Evolutionary conservation across 75 land plant species (phyloP), one percentile per base, ranked within the genome.

Genomic region (Picea sitchensis): DNA sequence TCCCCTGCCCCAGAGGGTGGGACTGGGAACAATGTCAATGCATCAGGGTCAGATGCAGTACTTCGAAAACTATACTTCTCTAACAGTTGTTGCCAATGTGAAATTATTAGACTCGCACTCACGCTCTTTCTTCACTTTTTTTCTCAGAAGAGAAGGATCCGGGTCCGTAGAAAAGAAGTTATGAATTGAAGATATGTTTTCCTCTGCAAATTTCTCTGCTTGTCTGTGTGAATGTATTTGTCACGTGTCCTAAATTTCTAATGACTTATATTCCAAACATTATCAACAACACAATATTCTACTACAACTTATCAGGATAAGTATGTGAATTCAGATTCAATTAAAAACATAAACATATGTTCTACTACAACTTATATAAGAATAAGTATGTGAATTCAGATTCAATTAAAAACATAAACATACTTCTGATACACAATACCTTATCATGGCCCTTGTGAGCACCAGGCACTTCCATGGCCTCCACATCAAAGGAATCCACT

Each of bases 401-500:
- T 32, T 31, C 15, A 32, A 30, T 21, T 64, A 26, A 64, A 4
- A 64, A 30, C 11, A 7, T 62, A 23, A 1, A 9, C 26, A 32
- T 2, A 64, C 26, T 30, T 14, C 38, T 32, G 44, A 41, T 20
- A 13, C 0, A 71, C 23, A 71, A 47, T 57, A 89, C 93, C 91
- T 87, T 87, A 11, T 78, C 20, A 61, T 85, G 82, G 73, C 82
- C 87, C 23, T 34, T 69, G 76, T 87, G 84, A 58, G 81, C 58
- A 20, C 65, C 86, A 75, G 83, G 65, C 71, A 89, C 69, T 23
- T 77, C 84, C 93, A 91, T 87, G 73, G 93, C 91, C 78, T 91
- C 93, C 80, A 89, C 93, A 77, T 89, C 93, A 80, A 91, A 82
- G 13, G 93, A 91, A 81, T 91, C 91, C 58, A 84, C 87, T 75